These are phyloP conservation scores for Pythium dissotocum DNA, from an alignment of 352 stramenopile genomes.

Conservation along the genomic window DNA sequence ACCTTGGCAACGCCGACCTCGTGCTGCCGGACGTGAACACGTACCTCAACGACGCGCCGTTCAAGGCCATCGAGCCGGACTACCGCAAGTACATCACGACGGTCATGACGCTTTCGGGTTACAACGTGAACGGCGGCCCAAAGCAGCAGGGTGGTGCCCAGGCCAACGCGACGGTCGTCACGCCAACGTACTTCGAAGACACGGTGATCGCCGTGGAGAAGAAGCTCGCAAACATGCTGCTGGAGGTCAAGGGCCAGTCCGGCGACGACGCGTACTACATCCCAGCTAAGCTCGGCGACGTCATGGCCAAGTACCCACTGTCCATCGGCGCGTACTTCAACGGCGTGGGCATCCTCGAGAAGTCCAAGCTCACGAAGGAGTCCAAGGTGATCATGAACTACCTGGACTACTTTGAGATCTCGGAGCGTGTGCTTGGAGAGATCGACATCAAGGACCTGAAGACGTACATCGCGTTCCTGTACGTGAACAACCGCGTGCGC, in stretches of 20 bases:
- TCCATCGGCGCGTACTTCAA: conserved; percentile 53
- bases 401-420: conserved; percentile 51
- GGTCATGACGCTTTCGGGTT: conserved; percentile 41
- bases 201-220: conserved; percentile 77
- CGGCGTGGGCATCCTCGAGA: conserved; percentile 41
- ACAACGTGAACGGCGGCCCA: conserved; percentile 18
- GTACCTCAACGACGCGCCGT: conserved; percentile 69
- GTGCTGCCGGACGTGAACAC: conserved; percentile 87
- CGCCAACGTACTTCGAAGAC: conserved; percentile 27
- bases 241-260: conserved; percentile 49
- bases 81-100: conserved; percentile 46
- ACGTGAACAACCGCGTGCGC: conserved; percentile 42
- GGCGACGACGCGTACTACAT: conserved; percentile 66
- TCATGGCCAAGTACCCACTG: conserved; percentile 47
- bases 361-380: conserved; percentile 38
- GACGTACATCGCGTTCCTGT: conserved; percentile 54
- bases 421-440: conserved; percentile 37
- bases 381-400: conserved; percentile 51
- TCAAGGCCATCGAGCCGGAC: conserved; percentile 36
- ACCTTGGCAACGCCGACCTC: conserved; percentile 76
- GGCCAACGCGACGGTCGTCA: background rate
- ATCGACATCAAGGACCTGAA: conserved; percentile 51
- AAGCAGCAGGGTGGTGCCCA: background rate
- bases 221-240: conserved; percentile 51
- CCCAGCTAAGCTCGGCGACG: conserved; percentile 81